Percentiles rank a stretch among this genome's conserved stretches.
phyloP scores from a whole-genome alignment of 768 basidiomycete species.

The Ramaria sp. region DNA sequence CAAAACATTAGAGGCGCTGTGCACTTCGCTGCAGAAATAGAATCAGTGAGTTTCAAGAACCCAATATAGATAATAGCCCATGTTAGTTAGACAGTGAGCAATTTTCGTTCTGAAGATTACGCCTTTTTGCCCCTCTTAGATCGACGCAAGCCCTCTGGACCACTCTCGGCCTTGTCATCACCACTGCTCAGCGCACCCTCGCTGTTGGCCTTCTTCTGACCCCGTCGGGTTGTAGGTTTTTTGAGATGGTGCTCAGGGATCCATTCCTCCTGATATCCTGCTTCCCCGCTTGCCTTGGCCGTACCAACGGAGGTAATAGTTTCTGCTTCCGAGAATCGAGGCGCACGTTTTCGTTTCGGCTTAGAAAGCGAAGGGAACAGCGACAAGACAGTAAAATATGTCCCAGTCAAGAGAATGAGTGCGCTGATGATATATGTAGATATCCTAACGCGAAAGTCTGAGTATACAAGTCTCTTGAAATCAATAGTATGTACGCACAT shows the following conservation, averaged over 20 bases:
- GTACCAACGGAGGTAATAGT: constrained; percentile 46
- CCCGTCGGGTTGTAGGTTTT: constrained; percentile 38
- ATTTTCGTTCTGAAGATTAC: background rate
- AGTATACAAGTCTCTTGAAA: background rate
- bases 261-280: constrained; percentile 81
- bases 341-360: constrained; percentile 24
- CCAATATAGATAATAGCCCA: background rate
- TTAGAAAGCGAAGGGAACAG: constrained; percentile 50
- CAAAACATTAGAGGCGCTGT: too few relatives aligned
- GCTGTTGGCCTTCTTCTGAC: constrained; percentile 31
- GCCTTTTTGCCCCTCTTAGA: constrained; percentile 8
- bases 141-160: constrained; percentile 7
- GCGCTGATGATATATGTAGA: constrained; percentile 64
- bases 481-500: constrained; percentile 38
- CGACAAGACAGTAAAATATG: constrained; percentile 54
- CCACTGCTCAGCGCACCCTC: constrained; percentile 39
- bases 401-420: constrained; percentile 49
- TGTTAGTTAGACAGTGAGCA: background rate
- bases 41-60: background rate
- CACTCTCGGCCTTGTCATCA: constrained; percentile 32
- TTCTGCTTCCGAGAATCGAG: constrained; percentile 28
- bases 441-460: constrained; percentile 22
- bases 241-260: constrained; percentile 84
- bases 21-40: too few relatives aligned
- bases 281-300: constrained; percentile 47